Evolutionary conservation across 148 eudicot species (phyloP), one percentile per base, ranked within the genome.

Genomic region (Oxyria digyna): DNA sequence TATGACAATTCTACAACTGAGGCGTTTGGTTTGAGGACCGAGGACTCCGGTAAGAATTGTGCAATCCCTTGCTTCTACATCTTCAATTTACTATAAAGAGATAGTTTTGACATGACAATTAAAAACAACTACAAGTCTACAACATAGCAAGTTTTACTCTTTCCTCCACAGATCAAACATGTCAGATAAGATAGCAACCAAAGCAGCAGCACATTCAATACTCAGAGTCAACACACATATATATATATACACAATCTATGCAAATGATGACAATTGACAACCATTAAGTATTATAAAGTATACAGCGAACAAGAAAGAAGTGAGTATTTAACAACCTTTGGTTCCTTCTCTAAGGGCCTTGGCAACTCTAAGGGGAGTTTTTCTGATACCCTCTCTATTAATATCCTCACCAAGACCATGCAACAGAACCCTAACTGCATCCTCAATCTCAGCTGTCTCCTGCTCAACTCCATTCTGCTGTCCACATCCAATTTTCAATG

Each of bases 331-430:
- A 55, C 33, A 26, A 93, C 98, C 98, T 87, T 79, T 73, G 29
- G 98, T 89, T 55, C 90, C 98, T 75, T 93, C 85, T 43, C 74
- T 69, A 38, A 93, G 83, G 66, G 98, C 98, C 78, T 89, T 89
- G 54, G 98, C 98, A 12, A 93, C 98, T 2, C 98, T 91, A 66
- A 86, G 77, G 8, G 98, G 98, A 4, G 98, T 93, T 81, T 84
- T 93, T 54, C 37, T 64, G 6, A 93, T 37, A 62, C 96, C 98
- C 81, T 93, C 98, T 49, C 98, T 80, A 63, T 85, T 86, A 72
- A 87, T 49, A 85, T 93, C 96, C 69, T 93, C 98, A 48, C 91
- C 91, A 80, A 93, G 78, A 26, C 92, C 98, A 54, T 78, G 83
- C 88, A 93, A 78, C 49, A 93, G 72, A 68, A 83, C 84, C 68